Evolutionary conservation across 2,329 filamentous ascomycete species (phyloP), one percentile per base, ranked within the genome.

Genomic region (Monilinia aucupariae): DNA sequence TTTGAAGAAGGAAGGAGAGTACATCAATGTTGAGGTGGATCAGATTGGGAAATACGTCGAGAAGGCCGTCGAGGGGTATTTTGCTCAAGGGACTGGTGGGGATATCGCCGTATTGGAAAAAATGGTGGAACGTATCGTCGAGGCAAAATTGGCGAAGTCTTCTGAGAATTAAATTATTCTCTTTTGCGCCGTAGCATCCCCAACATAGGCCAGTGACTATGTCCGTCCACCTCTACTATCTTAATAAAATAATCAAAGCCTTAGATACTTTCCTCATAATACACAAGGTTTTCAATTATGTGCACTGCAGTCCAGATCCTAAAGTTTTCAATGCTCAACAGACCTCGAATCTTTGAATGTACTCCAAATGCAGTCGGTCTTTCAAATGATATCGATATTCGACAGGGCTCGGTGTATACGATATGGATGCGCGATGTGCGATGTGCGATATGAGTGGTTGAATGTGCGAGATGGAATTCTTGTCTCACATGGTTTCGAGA

Each of bases 41-140:
- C 73, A 73, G 66, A 82, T 87, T 78, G 85, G 84, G 59, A 93
- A 93, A 78, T 92, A 92, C 71, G 89, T 91, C 2, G 89, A 92
- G 79, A 97, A 97, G 84, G 93, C 90, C 67, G 85, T 97, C 63
- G 82, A 86, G 25, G 91, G 88, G 9, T 94, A 92, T 76, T 86
- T 97, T 65, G 81, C 84, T n/a, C 71, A 76, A 59, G 77, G 79
- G 20, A 80, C 81, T 39, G 79, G 78, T 54, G 79, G 78, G 72
- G 76, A 80, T 6, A 79, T 81, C 55, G 80, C 82, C 2, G 78
- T 88, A 43, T 73, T 92, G 67, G 84, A 90, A 76, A 89, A 87
- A 76, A 85, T 91, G 76, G 86, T 92, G 12, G 81, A 86, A 71
- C 85, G 84, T 69, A 81, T 96, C 66, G 86, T 96, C 17, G 88